Conservation (phyloP, 164 flowering plant genomes). For the Stephania cephalantha region DNA sequence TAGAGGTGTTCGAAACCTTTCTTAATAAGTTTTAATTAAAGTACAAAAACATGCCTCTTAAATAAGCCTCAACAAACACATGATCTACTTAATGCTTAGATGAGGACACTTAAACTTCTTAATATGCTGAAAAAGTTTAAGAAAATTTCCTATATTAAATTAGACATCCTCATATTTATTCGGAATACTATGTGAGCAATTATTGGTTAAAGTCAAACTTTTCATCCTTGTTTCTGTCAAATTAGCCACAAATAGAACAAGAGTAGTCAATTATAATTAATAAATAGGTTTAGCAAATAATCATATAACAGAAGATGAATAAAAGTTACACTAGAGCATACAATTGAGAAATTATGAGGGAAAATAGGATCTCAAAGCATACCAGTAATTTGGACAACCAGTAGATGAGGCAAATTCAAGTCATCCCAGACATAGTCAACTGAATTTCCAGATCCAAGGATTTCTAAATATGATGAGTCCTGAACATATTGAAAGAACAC, state of each 20-base stretch:
- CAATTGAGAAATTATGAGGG: not conserved
- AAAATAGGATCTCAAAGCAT: conserved; percentile 5
- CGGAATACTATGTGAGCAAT: no score
- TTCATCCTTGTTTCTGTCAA: no score
- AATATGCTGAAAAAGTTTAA: no score
- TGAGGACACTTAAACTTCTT: no score
- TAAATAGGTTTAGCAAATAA: not conserved
- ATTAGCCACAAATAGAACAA: not conserved
- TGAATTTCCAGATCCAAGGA: conserved; percentile 49
- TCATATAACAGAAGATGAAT: not conserved
- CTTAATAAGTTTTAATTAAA: not conserved
- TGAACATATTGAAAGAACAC: conserved; percentile 24
- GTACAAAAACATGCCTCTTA: not conserved
- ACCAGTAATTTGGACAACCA: conserved; percentile 69
- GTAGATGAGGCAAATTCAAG: conserved; percentile 74
- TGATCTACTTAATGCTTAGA: no score
- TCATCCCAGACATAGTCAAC: conserved; percentile 85
- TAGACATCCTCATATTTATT: no score
- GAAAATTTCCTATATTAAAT: no score
- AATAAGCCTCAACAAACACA: not conserved
- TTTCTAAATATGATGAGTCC: conserved; percentile 64
- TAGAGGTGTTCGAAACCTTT: not conserved
- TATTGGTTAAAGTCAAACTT: no score
- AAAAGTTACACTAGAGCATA: not conserved
- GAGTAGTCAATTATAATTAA: not conserved